Evolutionary conservation across 345 rosid genomes (phyloP).

Genomic region (Euphorbia peplus): DNA sequence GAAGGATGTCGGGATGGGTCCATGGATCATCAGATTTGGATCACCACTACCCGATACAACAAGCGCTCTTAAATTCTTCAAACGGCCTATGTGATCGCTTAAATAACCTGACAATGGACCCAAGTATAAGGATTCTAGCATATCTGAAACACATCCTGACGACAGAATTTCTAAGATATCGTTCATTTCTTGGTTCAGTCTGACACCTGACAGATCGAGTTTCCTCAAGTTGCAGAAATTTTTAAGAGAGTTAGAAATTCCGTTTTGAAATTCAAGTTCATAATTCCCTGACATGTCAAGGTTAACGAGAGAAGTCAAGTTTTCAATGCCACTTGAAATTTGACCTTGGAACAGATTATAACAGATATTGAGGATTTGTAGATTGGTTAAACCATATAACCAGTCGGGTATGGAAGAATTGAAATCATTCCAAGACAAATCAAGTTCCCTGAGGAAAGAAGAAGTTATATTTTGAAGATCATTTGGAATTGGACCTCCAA

Average conservation of each 20-base stretch:
- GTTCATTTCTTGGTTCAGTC: neutral
- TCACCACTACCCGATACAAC: no score
- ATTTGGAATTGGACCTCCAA: neutral
- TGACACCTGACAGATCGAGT: neutral
- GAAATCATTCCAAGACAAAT: constrained; percentile 3
- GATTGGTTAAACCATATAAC: constrained; percentile 9
- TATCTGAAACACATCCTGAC: neutral
- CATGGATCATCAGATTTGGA: no score
- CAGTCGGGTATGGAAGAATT: constrained; percentile 21
- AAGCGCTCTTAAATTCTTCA: no score
- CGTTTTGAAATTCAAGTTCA: neutral
- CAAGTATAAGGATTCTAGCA: no score
- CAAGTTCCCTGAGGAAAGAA: neutral
- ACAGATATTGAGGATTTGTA: neutral
- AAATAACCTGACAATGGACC: no score
- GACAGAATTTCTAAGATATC: constrained; percentile 3
- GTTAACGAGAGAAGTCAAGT: neutral
- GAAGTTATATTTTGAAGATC: neutral
- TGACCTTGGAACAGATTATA: constrained; percentile 5
- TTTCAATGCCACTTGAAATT: neutral
- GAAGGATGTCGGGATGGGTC: no score
- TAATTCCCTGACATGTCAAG: neutral
- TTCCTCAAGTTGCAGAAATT: constrained; percentile 8
- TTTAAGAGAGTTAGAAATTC: constrained; percentile 10
- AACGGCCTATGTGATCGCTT: no score